These are phyloP conservation scores for Areca catechu DNA, from an alignment of 176 grass and related monocot species.

Conservation along the genomic window DNA sequence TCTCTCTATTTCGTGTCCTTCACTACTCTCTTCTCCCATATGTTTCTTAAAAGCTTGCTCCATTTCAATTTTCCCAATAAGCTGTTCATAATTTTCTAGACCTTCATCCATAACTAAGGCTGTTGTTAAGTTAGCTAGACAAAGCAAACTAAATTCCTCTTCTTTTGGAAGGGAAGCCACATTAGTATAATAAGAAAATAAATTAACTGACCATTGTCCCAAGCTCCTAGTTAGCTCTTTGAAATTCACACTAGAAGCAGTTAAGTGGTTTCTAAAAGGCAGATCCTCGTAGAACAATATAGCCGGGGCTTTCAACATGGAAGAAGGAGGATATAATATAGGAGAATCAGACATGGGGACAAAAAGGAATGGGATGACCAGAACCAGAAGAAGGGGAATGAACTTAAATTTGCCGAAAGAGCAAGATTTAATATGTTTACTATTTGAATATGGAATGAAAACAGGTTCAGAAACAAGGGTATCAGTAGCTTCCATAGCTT, in stretches of 20 bases:
- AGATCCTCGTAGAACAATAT: conserved; percentile 39
- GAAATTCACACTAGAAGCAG: conserved; percentile 20
- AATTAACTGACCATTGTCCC: conserved; percentile 42
- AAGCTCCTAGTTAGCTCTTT: conserved; percentile 32
- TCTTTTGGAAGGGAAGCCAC: conserved; percentile 10
- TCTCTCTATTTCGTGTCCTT: background rate
- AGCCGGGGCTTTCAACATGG: conserved; percentile 25
- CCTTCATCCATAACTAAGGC: conserved; percentile 20
- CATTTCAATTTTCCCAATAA: background rate
- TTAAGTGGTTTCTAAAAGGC: conserved; percentile 35
- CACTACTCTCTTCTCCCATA: background rate
- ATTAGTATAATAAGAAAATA: conserved; percentile 28
- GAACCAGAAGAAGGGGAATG: conserved; percentile 31
- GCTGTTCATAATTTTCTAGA: conserved; percentile 9
- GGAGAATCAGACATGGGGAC: conserved; percentile 30
- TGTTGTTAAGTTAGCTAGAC: conserved; percentile 48
- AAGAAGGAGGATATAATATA: conserved; percentile 6
- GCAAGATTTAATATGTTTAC: conserved; percentile 19
- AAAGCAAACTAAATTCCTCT: conserved; percentile 26
- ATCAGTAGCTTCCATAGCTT: background rate
- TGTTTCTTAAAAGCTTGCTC: conserved; percentile 11
- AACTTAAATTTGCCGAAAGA: conserved; percentile 19
- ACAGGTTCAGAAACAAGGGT: background rate
- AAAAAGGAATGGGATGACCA: conserved; percentile 30
- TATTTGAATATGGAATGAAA: background rate